Evolutionary conservation across 305 asterid species (phyloP), one percentile per base, ranked within the genome.

Genomic region (Stenogyne calaminthoides): DNA sequence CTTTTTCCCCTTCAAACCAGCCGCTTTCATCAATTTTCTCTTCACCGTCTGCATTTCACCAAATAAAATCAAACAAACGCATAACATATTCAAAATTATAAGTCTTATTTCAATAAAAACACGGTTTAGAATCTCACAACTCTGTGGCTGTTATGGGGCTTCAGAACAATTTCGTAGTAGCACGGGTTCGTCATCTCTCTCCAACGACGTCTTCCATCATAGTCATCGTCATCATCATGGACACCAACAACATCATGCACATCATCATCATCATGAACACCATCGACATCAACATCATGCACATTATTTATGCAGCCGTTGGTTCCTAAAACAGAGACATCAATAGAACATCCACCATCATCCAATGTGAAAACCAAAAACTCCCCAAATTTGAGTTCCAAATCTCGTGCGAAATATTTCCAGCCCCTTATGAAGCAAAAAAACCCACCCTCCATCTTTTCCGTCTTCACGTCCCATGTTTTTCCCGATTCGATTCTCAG

Each of bases 61-160:
- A 25, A 20, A 29, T 29, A 1, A 29, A 29, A 29, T 29, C 42
- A 6, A 6, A 6, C 4, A 36, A 36, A 0, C 7, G 7, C 4
- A 39, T 2, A 39, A 39, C n/a, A n/a, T n/a, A n/a, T n/a, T n/a
- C n/a, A n/a, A 55, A 20, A n/a, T n/a, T n/a, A n/a, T n/a, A n/a
- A n/a, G n/a, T n/a, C n/a, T n/a, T n/a, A n/a, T n/a, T n/a, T n/a
- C n/a, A n/a, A 19, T 9, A 14, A 46, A 46, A 12, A 0, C 4
- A 12, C 9, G 42, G 8, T 6, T 40, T 8, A 34, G 16, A 46
- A 5, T 19, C 46, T 34, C 73, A 79, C 83, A 40, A 79, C 1
- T 70, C 77, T 70, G 2, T 11, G 57, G 7, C 2, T 0, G 0
- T 65, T 74, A 49, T 70, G 20, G 1, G 5, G 0, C 64, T 75